Conservation (phyloP, 495 filamentous ascomycete genomes). For the Penicillium subrubescens region DNA sequence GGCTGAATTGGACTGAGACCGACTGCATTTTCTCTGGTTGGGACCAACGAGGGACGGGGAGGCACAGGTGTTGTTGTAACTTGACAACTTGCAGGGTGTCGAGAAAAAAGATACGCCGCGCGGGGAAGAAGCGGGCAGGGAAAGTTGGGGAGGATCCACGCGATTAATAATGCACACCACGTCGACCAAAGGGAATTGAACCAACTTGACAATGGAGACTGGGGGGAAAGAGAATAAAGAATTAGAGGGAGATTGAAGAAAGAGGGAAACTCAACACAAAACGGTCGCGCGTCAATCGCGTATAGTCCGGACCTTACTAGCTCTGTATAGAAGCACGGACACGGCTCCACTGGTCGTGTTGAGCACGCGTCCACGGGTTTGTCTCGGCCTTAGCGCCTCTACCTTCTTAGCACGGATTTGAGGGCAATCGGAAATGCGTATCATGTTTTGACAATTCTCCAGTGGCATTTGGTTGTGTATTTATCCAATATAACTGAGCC, state of each 20-base stretch:
- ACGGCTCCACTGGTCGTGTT: constrained; percentile 32
- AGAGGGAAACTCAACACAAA: constrained; percentile 14
- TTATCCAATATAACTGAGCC: neutral
- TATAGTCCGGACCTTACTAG: constrained; percentile 30
- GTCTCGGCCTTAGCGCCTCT: neutral
- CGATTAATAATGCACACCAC: neutral
- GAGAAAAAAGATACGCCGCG: constrained; percentile 13
- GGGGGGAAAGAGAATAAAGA: neutral
- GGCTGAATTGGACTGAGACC: constrained; percentile 34
- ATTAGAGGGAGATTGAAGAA: constrained; percentile 5
- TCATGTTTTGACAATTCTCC: neutral
- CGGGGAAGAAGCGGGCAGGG: constrained; percentile 18
- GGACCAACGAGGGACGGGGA: neutral
- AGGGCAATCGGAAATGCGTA: neutral
- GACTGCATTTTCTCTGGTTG: constrained; percentile 28
- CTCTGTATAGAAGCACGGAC: constrained; percentile 36
- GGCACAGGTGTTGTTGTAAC: neutral
- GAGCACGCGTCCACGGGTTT: constrained; percentile 31
- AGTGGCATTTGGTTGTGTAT: neutral
- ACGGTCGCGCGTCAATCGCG: constrained; percentile 38
- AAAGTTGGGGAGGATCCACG: constrained; percentile 4
- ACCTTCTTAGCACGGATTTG: neutral
- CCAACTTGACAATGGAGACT: neutral
- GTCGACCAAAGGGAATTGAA: neutral
- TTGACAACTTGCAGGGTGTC: neutral